Evolutionary conservation across 1,284 basidiomycete genomes (phyloP).

Genomic region (Cryptococcus jaspeensis): DNA sequence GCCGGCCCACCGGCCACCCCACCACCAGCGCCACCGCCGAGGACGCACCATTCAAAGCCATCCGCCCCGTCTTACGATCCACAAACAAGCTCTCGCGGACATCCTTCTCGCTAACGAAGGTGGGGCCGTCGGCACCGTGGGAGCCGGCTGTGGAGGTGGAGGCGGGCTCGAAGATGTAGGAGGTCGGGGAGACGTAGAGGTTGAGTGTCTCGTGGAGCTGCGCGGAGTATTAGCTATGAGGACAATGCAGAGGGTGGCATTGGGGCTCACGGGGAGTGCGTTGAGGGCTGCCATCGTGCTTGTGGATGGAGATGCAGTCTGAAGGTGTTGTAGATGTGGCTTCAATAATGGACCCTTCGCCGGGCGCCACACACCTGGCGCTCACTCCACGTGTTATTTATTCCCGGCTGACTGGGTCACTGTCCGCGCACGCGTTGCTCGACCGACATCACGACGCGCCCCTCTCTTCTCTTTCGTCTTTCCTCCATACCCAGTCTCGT

Average conservation of each 20-base stretch:
- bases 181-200: slow-evolving; percentile 48
- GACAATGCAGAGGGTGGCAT: not conserved
- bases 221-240: not conserved
- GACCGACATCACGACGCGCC: not conserved
- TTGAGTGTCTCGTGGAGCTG: slow-evolving; percentile 52
- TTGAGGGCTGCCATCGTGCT: not conserved
- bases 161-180: slow-evolving; percentile 51
- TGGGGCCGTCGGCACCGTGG: slow-evolving; percentile 21
- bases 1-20: not conserved
- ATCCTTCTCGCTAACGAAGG: slow-evolving; percentile 43
- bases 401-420: too few relatives aligned
- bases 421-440: too few relatives aligned
- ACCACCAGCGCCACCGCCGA: not conserved
- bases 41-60: slow-evolving; percentile 51
- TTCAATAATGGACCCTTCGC: too few relatives aligned
- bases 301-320: too few relatives aligned
- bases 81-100: slow-evolving; percentile 51
- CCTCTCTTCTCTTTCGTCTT: slow-evolving; percentile 4
- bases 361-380: too few relatives aligned
- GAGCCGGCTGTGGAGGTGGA: slow-evolving; percentile 19
- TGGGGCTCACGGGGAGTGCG: slow-evolving; percentile 11
- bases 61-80: slow-evolving; percentile 47
- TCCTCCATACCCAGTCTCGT: not conserved
- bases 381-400: slow-evolving; percentile 3
- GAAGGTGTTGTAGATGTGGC: too few relatives aligned